phyloP scores from a whole-genome alignment of 2,329 filamentous ascomycete species.

The Colletotrichum agaves region DNA sequence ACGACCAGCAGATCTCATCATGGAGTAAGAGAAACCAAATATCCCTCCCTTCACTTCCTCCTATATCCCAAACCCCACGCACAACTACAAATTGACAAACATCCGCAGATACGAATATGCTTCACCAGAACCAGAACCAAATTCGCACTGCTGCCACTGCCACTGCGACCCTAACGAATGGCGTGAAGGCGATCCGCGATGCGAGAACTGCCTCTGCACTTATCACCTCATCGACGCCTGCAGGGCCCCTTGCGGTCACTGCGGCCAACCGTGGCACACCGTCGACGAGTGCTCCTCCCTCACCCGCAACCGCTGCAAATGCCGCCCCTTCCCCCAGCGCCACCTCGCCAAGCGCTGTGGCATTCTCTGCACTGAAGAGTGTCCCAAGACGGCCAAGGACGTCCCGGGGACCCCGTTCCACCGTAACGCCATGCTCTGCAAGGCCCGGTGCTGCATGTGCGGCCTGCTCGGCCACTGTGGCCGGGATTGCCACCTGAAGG shows the following conservation, averaged over 20 bases:
- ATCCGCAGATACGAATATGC: too few relatives aligned
- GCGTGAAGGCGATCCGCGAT: not conserved
- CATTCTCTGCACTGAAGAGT: conserved; percentile 48
- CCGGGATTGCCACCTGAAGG: conserved; percentile 47
- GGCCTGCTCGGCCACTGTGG: conserved; percentile 51
- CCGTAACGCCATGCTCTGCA: conserved; percentile 51
- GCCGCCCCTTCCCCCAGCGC: conserved; percentile 50
- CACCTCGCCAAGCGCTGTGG: conserved; percentile 47
- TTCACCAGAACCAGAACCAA: too few relatives aligned
- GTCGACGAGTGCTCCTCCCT: conserved; percentile 44
- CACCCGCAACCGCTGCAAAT: conserved; percentile 51
- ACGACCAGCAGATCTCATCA: not conserved
- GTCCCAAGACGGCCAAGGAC: conserved; percentile 41
- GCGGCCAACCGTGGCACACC: conserved; percentile 46
- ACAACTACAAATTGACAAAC: not conserved
- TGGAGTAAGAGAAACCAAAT: not conserved
- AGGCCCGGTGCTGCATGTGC: conserved; percentile 54
- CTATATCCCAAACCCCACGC: not conserved
- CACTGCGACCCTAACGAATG: too few relatives aligned
- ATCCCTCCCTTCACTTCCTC: too few relatives aligned
- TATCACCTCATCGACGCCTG: conserved; percentile 44
- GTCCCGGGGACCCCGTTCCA: conserved; percentile 43
- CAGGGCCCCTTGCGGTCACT: conserved; percentile 47
- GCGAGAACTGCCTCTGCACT: conserved; percentile 44
- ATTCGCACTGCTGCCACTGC: too few relatives aligned